Evolutionary conservation across 148 eudicot genomes (phyloP), one percentile per base, ranked within the genome.

Genomic region (Silene conica): DNA sequence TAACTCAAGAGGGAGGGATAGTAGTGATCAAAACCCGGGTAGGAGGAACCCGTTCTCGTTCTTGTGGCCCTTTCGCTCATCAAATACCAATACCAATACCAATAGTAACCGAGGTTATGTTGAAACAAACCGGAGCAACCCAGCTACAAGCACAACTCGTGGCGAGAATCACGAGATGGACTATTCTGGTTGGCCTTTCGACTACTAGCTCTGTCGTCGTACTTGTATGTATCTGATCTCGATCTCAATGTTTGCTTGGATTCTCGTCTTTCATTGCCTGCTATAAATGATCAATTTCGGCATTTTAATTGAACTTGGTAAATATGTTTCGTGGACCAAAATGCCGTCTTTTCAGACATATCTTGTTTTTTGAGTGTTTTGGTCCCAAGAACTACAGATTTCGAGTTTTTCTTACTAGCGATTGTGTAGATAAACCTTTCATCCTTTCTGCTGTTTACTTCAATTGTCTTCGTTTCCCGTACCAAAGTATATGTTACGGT

Each of bases 61-160:
- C 60, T 74, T 89, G 72, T 93, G 92, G 89, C 97, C 95, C 66
- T 93, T 90, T 69, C 92, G 86, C 54, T 88, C 92, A 1, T 86
- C 91, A 57, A 89, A 84, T 73, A 74, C 79, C 46, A 79, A 65
- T 52, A 72, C 91, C 52, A 89, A 84, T 73, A 74, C 79, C 46
- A 79, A 65, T 52, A 72, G 62, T 69, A 71, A 34, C 77, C 77
- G 87, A 57, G 87, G 80, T 15, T 78, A 78, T 74, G 73, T 71
- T 46, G 85, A 76, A 61, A 74, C 76, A 4, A 75, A 78, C 41
- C 84, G 85, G n/a, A 80, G 76, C 78, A 88, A 82, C 67, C 80
- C 87, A 3, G 64, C 68, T 58, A 26, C 74, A 8, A 20, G 75
- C 8, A 56, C 72, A 38, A 34, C 80, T 60, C 80, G 73, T 41